Evolutionary conservation across 202 grass and related monocot genomes (phyloP).

Genomic region (Carex arenaria): DNA sequence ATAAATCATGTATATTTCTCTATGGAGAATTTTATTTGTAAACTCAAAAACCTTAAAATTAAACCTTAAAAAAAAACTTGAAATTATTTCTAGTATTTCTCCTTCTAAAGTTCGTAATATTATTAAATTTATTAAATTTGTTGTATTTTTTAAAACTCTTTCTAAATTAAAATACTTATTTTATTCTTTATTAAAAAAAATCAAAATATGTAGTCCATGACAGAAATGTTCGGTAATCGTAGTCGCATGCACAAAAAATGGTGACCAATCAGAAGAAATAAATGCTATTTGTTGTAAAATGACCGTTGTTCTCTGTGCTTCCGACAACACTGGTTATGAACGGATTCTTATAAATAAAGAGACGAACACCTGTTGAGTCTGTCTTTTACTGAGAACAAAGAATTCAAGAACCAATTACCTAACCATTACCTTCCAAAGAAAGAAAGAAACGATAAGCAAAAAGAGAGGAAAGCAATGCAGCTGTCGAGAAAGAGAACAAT

Average conservation of each 20-base stretch:
- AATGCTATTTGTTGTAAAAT: neutral
- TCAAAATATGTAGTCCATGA: too few relatives aligned
- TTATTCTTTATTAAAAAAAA: too few relatives aligned
- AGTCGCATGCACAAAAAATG: neutral
- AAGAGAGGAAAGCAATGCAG: neutral
- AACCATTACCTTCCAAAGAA: neutral
- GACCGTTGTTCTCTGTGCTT: neutral
- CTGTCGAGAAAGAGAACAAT: conserved; percentile 18
- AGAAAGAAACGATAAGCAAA: neutral
- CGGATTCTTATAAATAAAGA: conserved; percentile 7
- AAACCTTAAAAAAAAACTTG: too few relatives aligned
- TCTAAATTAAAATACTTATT: too few relatives aligned
- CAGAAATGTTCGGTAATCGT: too few relatives aligned
- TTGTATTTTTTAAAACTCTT: too few relatives aligned
- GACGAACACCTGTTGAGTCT: neutral
- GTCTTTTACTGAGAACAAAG: neutral
- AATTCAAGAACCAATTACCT: conserved; percentile 4
- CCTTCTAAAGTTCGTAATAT: too few relatives aligned
- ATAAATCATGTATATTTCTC: too few relatives aligned
- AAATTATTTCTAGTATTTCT: too few relatives aligned
- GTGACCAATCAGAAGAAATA: neutral
- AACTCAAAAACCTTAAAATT: too few relatives aligned
- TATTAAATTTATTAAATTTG: too few relatives aligned
- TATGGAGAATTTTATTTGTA: too few relatives aligned
- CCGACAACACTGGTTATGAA: neutral